Evolutionary conservation across 305 asterid genomes (phyloP).

Genomic region (Fraxinus latifolia): DNA sequence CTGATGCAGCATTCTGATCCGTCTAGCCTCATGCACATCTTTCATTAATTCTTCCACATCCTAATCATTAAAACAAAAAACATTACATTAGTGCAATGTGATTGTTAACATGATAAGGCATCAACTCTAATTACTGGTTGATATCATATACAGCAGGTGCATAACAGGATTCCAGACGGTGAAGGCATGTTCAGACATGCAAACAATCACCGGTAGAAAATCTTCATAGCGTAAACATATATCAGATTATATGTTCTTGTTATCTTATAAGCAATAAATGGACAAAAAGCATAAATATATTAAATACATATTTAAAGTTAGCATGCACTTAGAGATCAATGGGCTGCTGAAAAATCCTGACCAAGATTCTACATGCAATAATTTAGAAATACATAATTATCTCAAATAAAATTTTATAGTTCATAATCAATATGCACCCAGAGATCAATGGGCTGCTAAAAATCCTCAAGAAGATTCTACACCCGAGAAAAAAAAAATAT

Average conservation of each 20-base stretch:
- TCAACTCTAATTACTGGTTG: background rate
- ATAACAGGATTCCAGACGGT: background rate
- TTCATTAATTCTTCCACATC: slow-evolving; percentile 86
- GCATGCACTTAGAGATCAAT: background rate
- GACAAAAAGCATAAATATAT: background rate
- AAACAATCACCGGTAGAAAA: background rate
- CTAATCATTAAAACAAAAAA: slow-evolving; percentile 34
- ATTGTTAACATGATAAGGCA: background rate
- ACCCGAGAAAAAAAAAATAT: background rate
- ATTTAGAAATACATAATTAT: background rate
- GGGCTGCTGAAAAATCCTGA: background rate
- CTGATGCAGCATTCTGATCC: slow-evolving; percentile 96
- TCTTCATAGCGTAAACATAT: background rate
- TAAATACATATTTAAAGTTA: background rate
- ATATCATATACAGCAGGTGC: background rate
- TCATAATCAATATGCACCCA: background rate
- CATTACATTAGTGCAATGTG: background rate
- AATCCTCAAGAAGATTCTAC: background rate
- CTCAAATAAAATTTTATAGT: background rate
- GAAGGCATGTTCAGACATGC: background rate
- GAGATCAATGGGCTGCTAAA: background rate
- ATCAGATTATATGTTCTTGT: background rate
- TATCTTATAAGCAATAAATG: background rate
- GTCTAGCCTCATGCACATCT: slow-evolving; percentile 95
- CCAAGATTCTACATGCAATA: background rate